Conservation (phyloP, 805 yeast species). For the Metschnikowia henanensis region DNA sequence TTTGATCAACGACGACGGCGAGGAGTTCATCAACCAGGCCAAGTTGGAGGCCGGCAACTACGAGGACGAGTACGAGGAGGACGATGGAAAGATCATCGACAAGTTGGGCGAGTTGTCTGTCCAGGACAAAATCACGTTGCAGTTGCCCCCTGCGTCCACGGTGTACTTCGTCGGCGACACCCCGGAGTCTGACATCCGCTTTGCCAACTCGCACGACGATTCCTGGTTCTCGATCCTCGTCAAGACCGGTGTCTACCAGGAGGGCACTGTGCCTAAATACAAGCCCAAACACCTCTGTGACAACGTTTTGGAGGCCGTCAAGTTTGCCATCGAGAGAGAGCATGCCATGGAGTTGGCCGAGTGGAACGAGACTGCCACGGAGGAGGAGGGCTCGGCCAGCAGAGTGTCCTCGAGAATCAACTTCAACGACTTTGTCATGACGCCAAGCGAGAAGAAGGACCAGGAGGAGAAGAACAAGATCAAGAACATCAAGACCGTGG, state of each 20-base stretch:
- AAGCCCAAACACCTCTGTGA: slow-evolving; percentile 73
- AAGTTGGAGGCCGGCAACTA: slow-evolving; percentile 38
- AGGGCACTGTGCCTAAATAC: slow-evolving; percentile 75
- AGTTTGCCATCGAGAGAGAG: slow-evolving; percentile 81
- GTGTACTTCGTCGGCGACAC: slow-evolving; percentile 91
- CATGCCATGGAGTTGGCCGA: slow-evolving; percentile 69
- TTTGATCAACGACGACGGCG: slow-evolving; percentile 44
- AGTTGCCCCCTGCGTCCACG: slow-evolving; percentile 80
- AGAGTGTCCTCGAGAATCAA: slow-evolving; percentile 33
- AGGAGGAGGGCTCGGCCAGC: slow-evolving; percentile 27
- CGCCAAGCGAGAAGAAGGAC: slow-evolving; percentile 35
- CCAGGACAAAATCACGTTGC: slow-evolving; percentile 44
- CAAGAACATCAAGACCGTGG: slow-evolving; percentile 18
- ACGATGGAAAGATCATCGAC: slow-evolving; percentile 27
- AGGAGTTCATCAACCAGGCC: slow-evolving; percentile 43
- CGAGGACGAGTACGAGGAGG: slow-evolving; percentile 31
- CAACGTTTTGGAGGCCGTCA: slow-evolving; percentile 78
- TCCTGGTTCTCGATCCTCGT: slow-evolving; percentile 85
- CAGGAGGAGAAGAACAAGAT: slow-evolving; percentile 16
- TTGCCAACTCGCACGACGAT: slow-evolving; percentile 82
- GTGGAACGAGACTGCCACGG: slow-evolving; percentile 59
- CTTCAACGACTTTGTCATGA: slow-evolving; percentile 47
- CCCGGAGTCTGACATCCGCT: slow-evolving; percentile 85
- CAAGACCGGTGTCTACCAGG: slow-evolving; percentile 85
- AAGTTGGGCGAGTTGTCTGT: slow-evolving; percentile 23